Evolutionary conservation across 192 early-diverging fungal genomes (phyloP), one percentile per base, ranked within the genome.

Genomic region (Entophlyctis helioformis): DNA sequence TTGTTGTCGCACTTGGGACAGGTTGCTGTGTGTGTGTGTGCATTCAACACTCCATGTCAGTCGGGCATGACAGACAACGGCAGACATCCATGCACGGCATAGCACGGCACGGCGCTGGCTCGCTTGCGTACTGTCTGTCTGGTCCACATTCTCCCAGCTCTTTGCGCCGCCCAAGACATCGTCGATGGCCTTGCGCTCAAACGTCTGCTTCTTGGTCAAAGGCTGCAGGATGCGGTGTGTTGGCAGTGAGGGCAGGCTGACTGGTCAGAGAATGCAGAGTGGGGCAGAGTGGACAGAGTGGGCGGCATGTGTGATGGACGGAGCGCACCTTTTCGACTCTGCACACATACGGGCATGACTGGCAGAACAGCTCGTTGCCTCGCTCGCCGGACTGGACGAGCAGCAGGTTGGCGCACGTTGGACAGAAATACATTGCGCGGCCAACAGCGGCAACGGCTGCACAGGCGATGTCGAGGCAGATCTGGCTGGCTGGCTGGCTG

Each of bases 121-220:
- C 3, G 36, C 4, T 34, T 32, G 15, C 22, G 29, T 41, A 48
- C 55, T 64, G 39, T 78, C 74, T 2, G 74, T 71, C 42, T 63
- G 42, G 49, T 81, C 86, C 25, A 89, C 88, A 57, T 88, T 87
- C 27, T 84, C 78, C 83, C 87, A 90, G 0, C 79, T 83, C n/a
- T 87, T 81, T 29, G 77, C 84, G 36, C 88, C 87, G 56, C 92
- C 89, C 26, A 96, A 62, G 5, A 96, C 86, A 65, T 96, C 92
- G 57, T 96, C 92, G 3, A 90, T 81, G 62, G 82, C 73, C 54
- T 91, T 93, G 36, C 78, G 65, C 42, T 87, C 74, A 46, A 38
- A 38, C 20, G 4, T 11, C 8, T 16, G 36, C 36, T 38, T 38
- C 4, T 5, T 19, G 13, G 3, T 16, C 36, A 38, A 3, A 16